A percentile compares a stretch with the other conserved stretches of the same genome.
Evolutionary conservation across 768 basidiomycete species (phyloP).

Genomic region (Hortiboletus campestris): DNA sequence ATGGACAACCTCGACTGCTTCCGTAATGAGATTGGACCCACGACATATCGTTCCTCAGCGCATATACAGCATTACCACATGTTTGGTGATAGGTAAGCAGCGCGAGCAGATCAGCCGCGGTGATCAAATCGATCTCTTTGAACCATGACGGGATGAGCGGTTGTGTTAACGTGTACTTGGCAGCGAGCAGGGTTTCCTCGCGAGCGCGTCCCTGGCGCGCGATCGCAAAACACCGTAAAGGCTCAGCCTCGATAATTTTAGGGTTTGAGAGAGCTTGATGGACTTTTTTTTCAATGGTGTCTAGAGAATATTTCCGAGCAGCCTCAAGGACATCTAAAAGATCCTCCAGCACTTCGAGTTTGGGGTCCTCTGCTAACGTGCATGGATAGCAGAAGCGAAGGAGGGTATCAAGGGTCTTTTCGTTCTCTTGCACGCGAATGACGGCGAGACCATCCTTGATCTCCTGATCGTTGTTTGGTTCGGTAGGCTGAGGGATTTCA

Average conservation of each 20-base stretch:
- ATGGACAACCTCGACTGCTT: background rate
- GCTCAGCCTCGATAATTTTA: conserved; percentile 13
- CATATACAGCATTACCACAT: conserved; percentile 12
- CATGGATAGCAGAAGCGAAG: conserved; percentile 30
- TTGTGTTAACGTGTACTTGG: conserved; percentile 26
- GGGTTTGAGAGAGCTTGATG: conserved; percentile 21
- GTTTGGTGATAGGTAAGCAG: conserved; percentile 21
- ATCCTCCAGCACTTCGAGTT: conserved; percentile 10
- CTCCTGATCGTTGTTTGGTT: conserved; percentile 6
- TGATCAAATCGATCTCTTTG: conserved; percentile 28
- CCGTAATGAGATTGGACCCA: conserved; percentile 18
- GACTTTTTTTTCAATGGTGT: conserved; percentile 14
- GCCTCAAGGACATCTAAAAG: conserved; percentile 9
- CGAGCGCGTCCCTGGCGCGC: conserved; percentile 24
- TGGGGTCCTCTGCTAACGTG: conserved; percentile 20
- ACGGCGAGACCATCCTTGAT: conserved; percentile 20
- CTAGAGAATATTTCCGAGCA: conserved; percentile 17
- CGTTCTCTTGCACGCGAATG: conserved; percentile 18
- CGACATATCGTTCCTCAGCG: background rate
- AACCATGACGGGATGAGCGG: conserved; percentile 23
- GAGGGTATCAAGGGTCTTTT: conserved; percentile 23
- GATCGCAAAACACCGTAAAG: conserved; percentile 33
- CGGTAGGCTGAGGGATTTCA: conserved; percentile 25
- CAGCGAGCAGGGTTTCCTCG: conserved; percentile 27
- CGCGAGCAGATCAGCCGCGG: conserved; percentile 24